Conservation (phyloP, 768 basidiomycete species). For the Udeniomyces megalosporus region DNA sequence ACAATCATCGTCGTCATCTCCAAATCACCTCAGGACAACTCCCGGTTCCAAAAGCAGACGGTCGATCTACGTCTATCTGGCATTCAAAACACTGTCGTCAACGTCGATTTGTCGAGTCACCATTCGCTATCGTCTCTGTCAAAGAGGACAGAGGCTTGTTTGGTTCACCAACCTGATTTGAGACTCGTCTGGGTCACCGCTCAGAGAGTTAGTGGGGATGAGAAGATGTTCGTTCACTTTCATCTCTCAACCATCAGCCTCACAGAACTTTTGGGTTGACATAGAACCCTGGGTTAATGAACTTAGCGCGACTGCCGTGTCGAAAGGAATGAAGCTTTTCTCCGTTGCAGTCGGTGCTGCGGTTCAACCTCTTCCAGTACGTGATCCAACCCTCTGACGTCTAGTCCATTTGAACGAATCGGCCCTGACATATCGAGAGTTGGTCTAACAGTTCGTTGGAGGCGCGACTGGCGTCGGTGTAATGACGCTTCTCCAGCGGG, state of each 20-base stretch:
- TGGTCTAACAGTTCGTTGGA: slow-evolving; percentile 5
- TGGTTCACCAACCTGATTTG: not conserved
- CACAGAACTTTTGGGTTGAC: not conserved
- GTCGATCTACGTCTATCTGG: not conserved
- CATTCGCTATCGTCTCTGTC: not conserved
- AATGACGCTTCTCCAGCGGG: not conserved
- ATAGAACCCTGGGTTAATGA: too few species aligned
- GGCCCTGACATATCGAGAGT: too few species aligned
- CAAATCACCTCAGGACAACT: not conserved
- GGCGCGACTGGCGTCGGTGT: slow-evolving; percentile 11
- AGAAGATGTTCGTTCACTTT: not conserved
- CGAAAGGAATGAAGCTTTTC: slow-evolving; percentile 10
- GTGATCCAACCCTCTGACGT: not conserved
- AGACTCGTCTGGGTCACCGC: slow-evolving; percentile 15
- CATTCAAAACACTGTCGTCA: not conserved
- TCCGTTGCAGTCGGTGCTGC: not conserved
- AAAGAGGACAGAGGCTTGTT: not conserved
- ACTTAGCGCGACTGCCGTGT: not conserved
- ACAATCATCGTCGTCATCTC: not conserved
- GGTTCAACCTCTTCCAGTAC: not conserved
- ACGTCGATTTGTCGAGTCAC: not conserved
- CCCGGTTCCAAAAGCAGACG: not conserved
- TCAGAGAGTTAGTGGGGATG: slow-evolving; percentile 12
- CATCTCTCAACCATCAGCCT: too few species aligned
- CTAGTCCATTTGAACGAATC: too few species aligned